Percentiles rank a stretch among this genome's conserved stretches.
phyloP scores from a whole-genome alignment of 2,329 filamentous ascomycete genomes.

The Cercospora sojina region DNA sequence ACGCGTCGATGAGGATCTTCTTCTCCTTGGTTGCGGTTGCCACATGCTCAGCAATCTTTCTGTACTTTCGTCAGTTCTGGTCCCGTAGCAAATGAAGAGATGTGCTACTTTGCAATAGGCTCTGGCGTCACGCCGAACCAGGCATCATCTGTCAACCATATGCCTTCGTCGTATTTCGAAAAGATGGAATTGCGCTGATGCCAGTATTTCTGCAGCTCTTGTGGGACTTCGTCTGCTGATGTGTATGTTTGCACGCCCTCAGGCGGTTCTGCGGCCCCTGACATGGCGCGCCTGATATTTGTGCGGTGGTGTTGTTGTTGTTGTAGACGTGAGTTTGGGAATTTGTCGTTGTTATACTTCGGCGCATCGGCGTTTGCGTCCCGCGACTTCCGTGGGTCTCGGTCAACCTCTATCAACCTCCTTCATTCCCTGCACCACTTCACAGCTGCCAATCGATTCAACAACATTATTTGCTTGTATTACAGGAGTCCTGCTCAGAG shows the following conservation, averaged over 20 bases:
- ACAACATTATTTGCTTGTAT: not conserved
- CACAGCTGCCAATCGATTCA: not conserved
- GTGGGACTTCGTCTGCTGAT: slow-evolving; percentile 68
- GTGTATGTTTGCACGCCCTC: slow-evolving; percentile 74
- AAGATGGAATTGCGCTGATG: slow-evolving; percentile 85
- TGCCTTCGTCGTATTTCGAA: slow-evolving; percentile 78
- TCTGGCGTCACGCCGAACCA: slow-evolving; percentile 98
- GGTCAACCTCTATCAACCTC: not conserved
- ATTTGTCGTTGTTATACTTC: not conserved
- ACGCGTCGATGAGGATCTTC: slow-evolving; percentile 77
- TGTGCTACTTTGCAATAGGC: slow-evolving; percentile 74
- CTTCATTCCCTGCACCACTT: not conserved
- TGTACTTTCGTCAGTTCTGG: slow-evolving; percentile 46
- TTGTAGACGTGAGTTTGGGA: not conserved
- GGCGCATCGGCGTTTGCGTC: not conserved
- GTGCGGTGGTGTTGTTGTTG: not conserved
- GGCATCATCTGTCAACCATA: slow-evolving; percentile 87
- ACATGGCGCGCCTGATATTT: slow-evolving; percentile 16
- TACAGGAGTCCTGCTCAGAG: not conserved
- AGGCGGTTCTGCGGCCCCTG: slow-evolving; percentile 44
- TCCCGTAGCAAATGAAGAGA: not conserved
- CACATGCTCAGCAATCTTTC: slow-evolving; percentile 74
- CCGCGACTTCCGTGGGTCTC: not conserved
- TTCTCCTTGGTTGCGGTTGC: slow-evolving; percentile 56
- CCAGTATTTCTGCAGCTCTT: slow-evolving; percentile 90